Evolutionary conservation across 257 asterid genomes (phyloP).

Genomic region (Pogostemon cablin): DNA sequence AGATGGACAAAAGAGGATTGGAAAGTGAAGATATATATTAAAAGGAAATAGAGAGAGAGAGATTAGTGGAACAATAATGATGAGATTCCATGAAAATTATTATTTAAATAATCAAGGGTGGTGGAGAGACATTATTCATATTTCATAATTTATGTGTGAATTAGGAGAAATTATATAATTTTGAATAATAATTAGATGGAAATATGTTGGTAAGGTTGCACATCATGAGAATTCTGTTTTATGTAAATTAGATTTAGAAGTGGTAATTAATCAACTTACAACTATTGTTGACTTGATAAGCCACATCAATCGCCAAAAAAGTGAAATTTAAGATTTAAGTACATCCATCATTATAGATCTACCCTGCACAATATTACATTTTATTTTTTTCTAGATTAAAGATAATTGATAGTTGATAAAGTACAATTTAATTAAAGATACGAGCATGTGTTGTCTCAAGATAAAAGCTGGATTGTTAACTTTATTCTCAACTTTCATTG

Average conservation of each 20-base stretch:
- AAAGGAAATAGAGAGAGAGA: constrained; percentile 22
- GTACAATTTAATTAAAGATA: too few relatives aligned
- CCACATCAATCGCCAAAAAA: too few relatives aligned
- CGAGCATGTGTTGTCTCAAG: too few relatives aligned
- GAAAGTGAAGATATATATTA: constrained; percentile 34
- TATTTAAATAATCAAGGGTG: constrained; percentile 16
- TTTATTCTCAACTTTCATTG: too few relatives aligned
- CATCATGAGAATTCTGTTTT: too few relatives aligned
- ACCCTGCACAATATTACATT: too few relatives aligned
- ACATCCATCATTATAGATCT: too few relatives aligned
- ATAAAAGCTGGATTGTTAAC: too few relatives aligned
- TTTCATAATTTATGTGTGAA: constrained; percentile 3
- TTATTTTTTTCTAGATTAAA: too few relatives aligned
- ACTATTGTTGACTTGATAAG: constrained; percentile 10
- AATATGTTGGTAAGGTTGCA: neutral
- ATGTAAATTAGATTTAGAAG: neutral
- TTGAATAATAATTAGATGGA: neutral
- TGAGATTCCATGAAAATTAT: constrained; percentile 31
- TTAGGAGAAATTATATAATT: neutral
- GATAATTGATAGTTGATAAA: too few relatives aligned
- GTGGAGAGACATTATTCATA: neutral
- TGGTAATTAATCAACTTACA: constrained; percentile 18
- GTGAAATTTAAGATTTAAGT: too few relatives aligned
- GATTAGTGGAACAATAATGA: constrained; percentile 26
- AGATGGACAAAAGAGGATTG: constrained; percentile 24